Evolutionary conservation across 805 yeast species (phyloP), one percentile per base, ranked within the genome.

Genomic region (Lipomyces kockii): DNA sequence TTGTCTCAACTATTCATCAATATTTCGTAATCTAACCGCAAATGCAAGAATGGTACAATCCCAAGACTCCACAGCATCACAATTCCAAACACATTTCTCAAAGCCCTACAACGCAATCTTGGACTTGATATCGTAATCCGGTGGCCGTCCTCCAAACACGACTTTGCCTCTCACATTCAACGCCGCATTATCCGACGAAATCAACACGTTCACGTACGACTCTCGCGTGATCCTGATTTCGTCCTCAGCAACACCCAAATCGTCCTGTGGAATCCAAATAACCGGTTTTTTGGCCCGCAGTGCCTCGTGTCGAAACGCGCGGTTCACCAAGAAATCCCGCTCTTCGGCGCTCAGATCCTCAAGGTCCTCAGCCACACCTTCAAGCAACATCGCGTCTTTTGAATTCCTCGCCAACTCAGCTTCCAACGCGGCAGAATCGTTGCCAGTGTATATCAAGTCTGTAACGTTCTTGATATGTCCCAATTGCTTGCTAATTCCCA

Each of bases 221-320:
- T 34, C 62, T 39, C 72, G 70, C 64, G 78, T 76, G 9, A 73
- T 75, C 11, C 58, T 57, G 1, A 77, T 75, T 62, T 79, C 80
- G 63, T 78, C 79, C 4, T 72, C 74, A 1, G 80, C 78, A 9
- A 80, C 71, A 0, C 83, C 83, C 9, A 75, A 71, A 22, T 65
- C 70, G 69, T 84, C 86, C 27, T 71, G 67, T 0, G 86, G 86
- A 2, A 84, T 66, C 86, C 85, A 83, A 1, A 84, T 74, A 32
- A 79, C 72, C 11, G 82, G 81, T 27, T 73, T 66, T 14, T 59
- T 66, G 8, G 70, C 66, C 27, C 76, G 68, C 20, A 76, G 64
- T 4, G 77, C 76, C 3, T 79, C 78, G 63, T 79, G 78, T 57
- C 69, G 72, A 63, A 76, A 79, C 20, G 78, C 73, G 32, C 73